Evolutionary conservation across 2,329 filamentous ascomycete genomes (phyloP).

Genomic region (Epichloe hybrida): DNA sequence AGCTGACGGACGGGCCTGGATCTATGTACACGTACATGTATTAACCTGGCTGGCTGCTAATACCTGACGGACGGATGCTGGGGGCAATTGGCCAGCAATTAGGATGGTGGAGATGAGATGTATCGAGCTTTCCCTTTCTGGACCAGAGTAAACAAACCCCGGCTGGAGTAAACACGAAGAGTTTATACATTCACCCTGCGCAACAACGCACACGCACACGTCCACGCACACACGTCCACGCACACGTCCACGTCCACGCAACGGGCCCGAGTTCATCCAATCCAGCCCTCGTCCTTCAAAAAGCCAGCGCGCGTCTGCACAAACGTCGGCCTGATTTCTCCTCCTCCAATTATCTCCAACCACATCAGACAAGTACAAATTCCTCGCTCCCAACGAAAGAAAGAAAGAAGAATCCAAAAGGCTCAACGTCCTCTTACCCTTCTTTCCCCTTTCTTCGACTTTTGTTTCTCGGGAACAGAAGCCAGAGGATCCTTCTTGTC

Average conservation of each 20-base stretch:
- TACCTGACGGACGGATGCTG: too few species aligned
- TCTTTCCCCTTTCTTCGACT: constrained; percentile 28
- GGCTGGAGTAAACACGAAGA: constrained; percentile 10
- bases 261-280: constrained; percentile 11
- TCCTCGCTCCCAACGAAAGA: constrained; percentile 10
- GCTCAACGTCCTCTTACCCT: constrained; percentile 16
- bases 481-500: constrained; percentile 55
- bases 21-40: too few species aligned
- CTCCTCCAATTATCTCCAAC: constrained; percentile 26
- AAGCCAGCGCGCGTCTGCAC: constrained; percentile 23
- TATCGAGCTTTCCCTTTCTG: constrained; percentile 12
- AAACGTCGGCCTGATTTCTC: constrained; percentile 14
- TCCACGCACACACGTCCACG: too few species aligned
- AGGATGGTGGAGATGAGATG: constrained; percentile 8
- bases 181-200: constrained; percentile 14
- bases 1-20: background rate
- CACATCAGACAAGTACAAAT: constrained; percentile 15
- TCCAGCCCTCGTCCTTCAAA: constrained; percentile 25
- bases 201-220: constrained; percentile 4
- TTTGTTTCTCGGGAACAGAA: constrained; percentile 46
- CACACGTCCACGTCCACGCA: background rate
- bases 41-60: too few species aligned
- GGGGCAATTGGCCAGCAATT: background rate
- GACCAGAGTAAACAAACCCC: constrained; percentile 15
- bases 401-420: constrained; percentile 23